Base-by-base conservation (phyloP, 805 yeast species). In the Sugiyamaella americana region DNA sequence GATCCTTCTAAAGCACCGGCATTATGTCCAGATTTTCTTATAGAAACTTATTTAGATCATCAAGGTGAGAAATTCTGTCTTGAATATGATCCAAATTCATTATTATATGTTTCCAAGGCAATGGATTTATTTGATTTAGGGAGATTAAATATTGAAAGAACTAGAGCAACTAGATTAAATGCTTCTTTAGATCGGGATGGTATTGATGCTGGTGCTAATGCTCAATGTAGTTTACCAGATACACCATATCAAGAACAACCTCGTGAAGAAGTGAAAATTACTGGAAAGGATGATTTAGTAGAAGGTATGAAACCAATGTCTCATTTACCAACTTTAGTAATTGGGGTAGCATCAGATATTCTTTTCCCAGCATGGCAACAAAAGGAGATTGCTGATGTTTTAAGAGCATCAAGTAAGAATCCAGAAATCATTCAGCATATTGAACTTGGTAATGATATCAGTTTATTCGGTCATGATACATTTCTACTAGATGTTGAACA, bases 321-420 rank as follows among this genome's bases (percentile, higher is more conserved):
- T 1, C 71, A 80, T 52, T 78, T 80, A 50, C 80, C 84, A 29
- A 73, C 85, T 2, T 69, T 89, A 47, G 86, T 89, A 3, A 75
- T 89, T 44, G 97, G 97, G 8, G 96, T 88, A n/a, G 93, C 86
- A 60, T 82, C 93, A 1, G 97, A 89, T 62, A 84, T 85, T 36
- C 71, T 89, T 43, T 89, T 89, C 71, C 97, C 97, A 1, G 86
- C 82, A 32, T 87, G 96, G 95, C 97, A 89, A 68, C 97, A 89
- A 65, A 67, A 80, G 47, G 96, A 89, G 61, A 80, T 87, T 47
- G 80, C 79, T 23, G 75, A 78, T 13, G 76, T 79, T 32, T 70
- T 89, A 40, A 66, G 62, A 43, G 61, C 67, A 37, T 68, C 66
- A 3, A 60, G 65, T 38, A 50, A 54, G 20, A 54, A 62, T 58